Evolutionary conservation across 2,329 filamentous ascomycete genomes (phyloP).

Genomic region (Plectosphaerella plurivora): DNA sequence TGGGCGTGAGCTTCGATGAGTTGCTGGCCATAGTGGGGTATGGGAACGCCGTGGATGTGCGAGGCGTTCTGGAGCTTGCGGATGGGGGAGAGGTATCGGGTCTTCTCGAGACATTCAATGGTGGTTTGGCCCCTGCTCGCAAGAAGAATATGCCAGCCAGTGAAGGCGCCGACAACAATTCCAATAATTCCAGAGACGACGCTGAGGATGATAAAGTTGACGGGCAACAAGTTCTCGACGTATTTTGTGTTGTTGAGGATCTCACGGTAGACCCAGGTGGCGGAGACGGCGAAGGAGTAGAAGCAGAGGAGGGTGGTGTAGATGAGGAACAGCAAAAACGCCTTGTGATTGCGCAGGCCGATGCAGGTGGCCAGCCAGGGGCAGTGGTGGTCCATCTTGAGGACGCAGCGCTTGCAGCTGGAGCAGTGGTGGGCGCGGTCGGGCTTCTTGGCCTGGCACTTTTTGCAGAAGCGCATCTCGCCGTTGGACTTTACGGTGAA

Average conservation of each 20-base stretch:
- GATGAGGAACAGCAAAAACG: slow-evolving; percentile 86
- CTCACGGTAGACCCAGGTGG: slow-evolving; percentile 80
- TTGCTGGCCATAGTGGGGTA: slow-evolving; percentile 65
- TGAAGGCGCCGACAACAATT: slow-evolving; percentile 84
- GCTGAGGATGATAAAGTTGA: slow-evolving; percentile 85
- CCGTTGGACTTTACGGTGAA: slow-evolving; percentile 93
- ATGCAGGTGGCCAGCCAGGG: slow-evolving; percentile 97
- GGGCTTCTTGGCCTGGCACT: slow-evolving; percentile 90
- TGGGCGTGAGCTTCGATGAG: slow-evolving; percentile 80
- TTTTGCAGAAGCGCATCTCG: slow-evolving; percentile 88
- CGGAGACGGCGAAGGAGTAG: slow-evolving; percentile 72
- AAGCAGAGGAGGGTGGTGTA: slow-evolving; percentile 87
- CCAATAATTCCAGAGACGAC: slow-evolving; percentile 90
- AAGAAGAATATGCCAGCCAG: slow-evolving; percentile 84
- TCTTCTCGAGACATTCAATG: slow-evolving; percentile 95
- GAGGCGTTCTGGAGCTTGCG: slow-evolving; percentile 64
- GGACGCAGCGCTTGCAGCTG: slow-evolving; percentile 85
- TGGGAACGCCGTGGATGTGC: slow-evolving; percentile 41
- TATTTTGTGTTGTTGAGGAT: slow-evolving; percentile 67
- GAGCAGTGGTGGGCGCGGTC: slow-evolving; percentile 97
- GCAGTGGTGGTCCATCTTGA: slow-evolving; percentile 99
- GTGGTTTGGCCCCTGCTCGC: slow-evolving; percentile 80
- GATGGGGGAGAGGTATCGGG: slow-evolving; percentile 81
- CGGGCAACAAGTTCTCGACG: slow-evolving; percentile 72
- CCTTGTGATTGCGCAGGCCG: slow-evolving; percentile 90